A percentile compares a stretch with the other conserved stretches of the same genome.
Evolutionary conservation across 1,139 yeast species (phyloP).

Genomic region (Hanseniaspora gamundiae): DNA sequence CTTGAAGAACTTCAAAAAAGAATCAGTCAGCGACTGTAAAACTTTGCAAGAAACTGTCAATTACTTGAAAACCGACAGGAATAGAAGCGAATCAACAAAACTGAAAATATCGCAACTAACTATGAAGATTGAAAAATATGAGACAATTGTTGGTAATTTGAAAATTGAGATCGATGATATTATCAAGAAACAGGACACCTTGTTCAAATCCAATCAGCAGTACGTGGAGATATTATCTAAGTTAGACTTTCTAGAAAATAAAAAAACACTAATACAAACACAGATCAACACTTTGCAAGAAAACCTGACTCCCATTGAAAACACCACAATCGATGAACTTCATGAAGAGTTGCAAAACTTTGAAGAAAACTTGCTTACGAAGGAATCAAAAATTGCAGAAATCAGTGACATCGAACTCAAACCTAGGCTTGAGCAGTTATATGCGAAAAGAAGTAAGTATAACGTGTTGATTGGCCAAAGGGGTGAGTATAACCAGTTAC

Average conservation of each 20-base stretch:
- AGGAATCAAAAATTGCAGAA: slow-evolving; percentile 23
- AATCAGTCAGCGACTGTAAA: background rate
- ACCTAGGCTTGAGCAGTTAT: slow-evolving; percentile 16
- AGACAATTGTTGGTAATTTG: slow-evolving; percentile 38
- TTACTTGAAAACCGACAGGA: slow-evolving; percentile 61
- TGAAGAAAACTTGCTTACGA: slow-evolving; percentile 32
- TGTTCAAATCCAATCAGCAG: slow-evolving; percentile 70
- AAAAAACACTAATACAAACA: slow-evolving; percentile 32
- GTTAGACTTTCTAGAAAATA: slow-evolving; percentile 44
- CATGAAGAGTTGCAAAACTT: slow-evolving; percentile 42
- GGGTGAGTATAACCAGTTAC: slow-evolving; percentile 47
- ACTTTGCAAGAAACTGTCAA: slow-evolving; percentile 62
- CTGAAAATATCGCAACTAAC: slow-evolving; percentile 36
- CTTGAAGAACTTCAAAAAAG: slow-evolving; percentile 46
- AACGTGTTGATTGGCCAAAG: slow-evolving; percentile 37
- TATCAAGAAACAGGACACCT: slow-evolving; percentile 45
- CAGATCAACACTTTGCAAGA: slow-evolving; percentile 38
- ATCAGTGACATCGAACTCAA: slow-evolving; percentile 10
- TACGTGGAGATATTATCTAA: slow-evolving; percentile 63
- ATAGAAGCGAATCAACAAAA: slow-evolving; percentile 51
- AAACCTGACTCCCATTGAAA: slow-evolving; percentile 36
- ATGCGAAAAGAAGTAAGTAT: slow-evolving; percentile 25
- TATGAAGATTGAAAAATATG: slow-evolving; percentile 33
- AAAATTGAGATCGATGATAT: slow-evolving; percentile 39
- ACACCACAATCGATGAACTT: slow-evolving; percentile 39